A percentile compares a stretch with the other conserved stretches of the same genome.
Evolutionary conservation across 371 early-diverging fungal genomes (phyloP).

Genomic region (Lichtheimia hyalospora): DNA sequence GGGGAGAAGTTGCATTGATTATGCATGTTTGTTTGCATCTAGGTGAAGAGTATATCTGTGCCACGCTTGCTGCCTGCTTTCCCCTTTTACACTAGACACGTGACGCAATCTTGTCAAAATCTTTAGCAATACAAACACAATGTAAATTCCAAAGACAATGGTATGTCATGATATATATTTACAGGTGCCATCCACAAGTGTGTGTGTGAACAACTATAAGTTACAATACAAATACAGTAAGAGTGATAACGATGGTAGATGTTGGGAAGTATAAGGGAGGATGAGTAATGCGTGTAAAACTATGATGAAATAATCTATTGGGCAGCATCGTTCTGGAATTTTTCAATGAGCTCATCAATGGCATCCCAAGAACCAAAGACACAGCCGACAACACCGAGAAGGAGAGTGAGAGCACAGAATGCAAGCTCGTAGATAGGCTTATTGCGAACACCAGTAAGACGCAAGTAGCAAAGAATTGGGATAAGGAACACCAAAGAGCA

Average conservation of each 20-base stretch:
- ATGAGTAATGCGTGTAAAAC: not conserved
- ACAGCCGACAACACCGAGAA: conserved; percentile 60
- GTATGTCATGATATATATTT: conserved; percentile 1
- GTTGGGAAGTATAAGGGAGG: not conserved
- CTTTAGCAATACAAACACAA: not conserved
- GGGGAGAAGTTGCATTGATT: too few relatives aligned
- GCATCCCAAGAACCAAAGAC: conserved; percentile 68
- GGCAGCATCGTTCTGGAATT: conserved; percentile 7
- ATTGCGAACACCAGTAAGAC: conserved; percentile 57
- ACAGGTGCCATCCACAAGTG: not conserved
- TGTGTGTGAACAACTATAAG: not conserved
- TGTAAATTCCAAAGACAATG: not conserved
- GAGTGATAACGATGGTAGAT: not conserved
- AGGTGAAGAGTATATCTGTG: too few relatives aligned
- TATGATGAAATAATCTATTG: not conserved
- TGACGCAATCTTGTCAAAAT: not conserved
- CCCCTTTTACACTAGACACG: too few relatives aligned
- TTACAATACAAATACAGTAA: not conserved
- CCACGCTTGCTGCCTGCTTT: too few relatives aligned
- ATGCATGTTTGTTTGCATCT: too few relatives aligned
- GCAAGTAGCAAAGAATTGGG: conserved; percentile 64
- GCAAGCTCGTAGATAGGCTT: conserved; percentile 44
- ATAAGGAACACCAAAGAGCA: conserved; percentile 71
- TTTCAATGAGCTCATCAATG: conserved; percentile 18
- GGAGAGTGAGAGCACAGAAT: conserved; percentile 57